These are phyloP conservation scores for Exserohilum turcica DNA, from an alignment of 2,329 filamentous ascomycete genomes.

Conservation along the genomic window DNA sequence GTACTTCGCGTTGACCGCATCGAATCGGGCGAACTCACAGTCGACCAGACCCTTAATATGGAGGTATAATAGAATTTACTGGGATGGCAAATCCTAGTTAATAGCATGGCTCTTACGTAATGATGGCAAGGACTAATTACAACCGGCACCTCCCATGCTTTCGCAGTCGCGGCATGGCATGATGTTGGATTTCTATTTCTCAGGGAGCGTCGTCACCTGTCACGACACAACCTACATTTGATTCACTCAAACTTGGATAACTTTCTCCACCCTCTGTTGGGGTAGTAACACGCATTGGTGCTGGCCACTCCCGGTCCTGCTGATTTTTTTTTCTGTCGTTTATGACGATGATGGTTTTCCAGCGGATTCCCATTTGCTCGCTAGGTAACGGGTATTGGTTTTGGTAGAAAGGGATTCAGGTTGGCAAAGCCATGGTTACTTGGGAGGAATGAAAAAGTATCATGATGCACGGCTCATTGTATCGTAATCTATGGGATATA, in stretches of 20 bases:
- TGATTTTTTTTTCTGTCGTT: constrained; percentile 21
- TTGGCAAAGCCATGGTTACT: background rate
- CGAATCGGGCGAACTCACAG: constrained; percentile 46
- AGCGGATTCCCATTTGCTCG: background rate
- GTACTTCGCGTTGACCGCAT: constrained; percentile 50
- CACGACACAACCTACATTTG: background rate
- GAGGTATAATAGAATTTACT: constrained; percentile 31
- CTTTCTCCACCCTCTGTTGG: constrained; percentile 1
- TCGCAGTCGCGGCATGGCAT: background rate
- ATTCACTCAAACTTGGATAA: constrained; percentile 13
- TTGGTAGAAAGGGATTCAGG: background rate
- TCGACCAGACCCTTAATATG: constrained; percentile 39
- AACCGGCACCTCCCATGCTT: constrained; percentile 20
- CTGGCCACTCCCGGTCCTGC: constrained; percentile 5
- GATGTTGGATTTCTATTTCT: background rate
- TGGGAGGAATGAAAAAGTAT: background rate
- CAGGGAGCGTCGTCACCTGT: background rate
- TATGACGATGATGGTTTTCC: constrained; percentile 7
- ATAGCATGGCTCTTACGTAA: background rate
- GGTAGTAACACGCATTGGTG: constrained; percentile 10
- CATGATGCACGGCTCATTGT: background rate
- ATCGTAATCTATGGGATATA: background rate
- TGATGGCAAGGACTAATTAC: constrained; percentile 11
- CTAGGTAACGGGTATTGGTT: background rate
- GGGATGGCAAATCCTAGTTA: constrained; percentile 1